These are phyloP conservation scores for Claviceps maximensis DNA, from an alignment of 2,329 filamentous ascomycete species.

Conservation along the genomic window DNA sequence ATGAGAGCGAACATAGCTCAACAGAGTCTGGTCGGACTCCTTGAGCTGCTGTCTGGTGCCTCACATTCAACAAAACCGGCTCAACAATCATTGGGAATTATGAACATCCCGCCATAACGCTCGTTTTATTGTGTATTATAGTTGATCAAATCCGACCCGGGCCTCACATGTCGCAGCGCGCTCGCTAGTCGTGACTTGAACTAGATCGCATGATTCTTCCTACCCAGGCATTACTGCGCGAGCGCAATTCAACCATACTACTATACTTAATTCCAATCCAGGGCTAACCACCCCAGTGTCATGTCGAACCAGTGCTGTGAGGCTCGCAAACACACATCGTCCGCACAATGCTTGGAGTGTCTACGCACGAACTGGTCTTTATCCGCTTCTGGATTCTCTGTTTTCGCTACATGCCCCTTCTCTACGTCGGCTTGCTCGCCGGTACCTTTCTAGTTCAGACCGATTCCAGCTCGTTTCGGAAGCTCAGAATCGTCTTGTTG, in stretches of 20 bases:
- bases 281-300: background rate
- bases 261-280: background rate
- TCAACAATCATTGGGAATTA: no score
- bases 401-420: conserved; percentile 29
- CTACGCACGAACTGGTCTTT: conserved; percentile 25
- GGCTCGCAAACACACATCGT: background rate
- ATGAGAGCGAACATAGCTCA: no score
- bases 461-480: background rate
- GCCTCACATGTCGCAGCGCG: background rate
- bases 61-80: no score
- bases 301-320: background rate
- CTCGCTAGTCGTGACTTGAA: no score
- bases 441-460: conserved; percentile 9
- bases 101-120: background rate
- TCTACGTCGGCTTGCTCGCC: conserved; percentile 22
- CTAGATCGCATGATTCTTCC: background rate
- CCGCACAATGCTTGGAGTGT: conserved; percentile 25
- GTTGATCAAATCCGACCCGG: no score
- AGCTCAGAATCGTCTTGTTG: conserved; percentile 11
- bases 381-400: conserved; percentile 31
- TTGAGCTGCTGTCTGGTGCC: no score
- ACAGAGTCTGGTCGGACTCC: no score
- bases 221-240: background rate
- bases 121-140: no score
- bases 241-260: background rate